phyloP scores from a whole-genome alignment of 1,284 basidiomycete species.

The Vanrija humicola region DNA sequence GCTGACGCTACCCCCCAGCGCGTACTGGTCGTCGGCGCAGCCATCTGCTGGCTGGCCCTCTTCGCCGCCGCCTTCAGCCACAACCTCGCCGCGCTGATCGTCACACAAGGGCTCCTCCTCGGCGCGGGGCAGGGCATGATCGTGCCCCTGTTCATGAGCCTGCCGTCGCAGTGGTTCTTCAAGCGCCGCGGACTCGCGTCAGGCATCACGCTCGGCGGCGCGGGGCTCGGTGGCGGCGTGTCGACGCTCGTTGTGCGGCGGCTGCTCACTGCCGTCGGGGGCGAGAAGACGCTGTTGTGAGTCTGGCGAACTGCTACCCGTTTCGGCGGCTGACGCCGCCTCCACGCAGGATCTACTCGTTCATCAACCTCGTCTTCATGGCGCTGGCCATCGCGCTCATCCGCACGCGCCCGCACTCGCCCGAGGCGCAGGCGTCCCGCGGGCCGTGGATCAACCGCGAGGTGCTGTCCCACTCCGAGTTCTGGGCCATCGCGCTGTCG shows the following conservation, averaged over 20 bases:
- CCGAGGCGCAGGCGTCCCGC: constrained; percentile 24
- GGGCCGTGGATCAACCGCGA: constrained; percentile 30
- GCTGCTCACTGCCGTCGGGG: constrained; percentile 27
- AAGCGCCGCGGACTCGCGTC: constrained; percentile 31
- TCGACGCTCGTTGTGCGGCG: constrained; percentile 21
- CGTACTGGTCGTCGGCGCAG: constrained; percentile 15
- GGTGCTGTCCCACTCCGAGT: constrained; percentile 2
- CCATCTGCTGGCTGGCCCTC: constrained; percentile 27
- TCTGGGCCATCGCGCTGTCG: constrained; percentile 25
- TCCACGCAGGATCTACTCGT: constrained; percentile 41
- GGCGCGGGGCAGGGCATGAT: constrained; percentile 33
- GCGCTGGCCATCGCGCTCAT: constrained; percentile 26
- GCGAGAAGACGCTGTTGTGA: constrained; percentile 30
- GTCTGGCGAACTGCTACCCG: no score
- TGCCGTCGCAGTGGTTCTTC: constrained; percentile 43
- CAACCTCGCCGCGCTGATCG: constrained; percentile 7
- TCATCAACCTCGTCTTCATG: constrained; percentile 26
- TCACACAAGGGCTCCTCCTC: constrained; percentile 24
- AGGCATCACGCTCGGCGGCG: constrained; percentile 37
- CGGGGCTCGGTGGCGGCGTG: constrained; percentile 32
- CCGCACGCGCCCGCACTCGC: constrained; percentile 30
- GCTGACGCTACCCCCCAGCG: constrained; percentile 7
- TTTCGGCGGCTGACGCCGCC: no score
- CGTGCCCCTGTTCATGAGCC: constrained; percentile 37
- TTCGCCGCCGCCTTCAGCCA: constrained; percentile 8